phyloP scores from a whole-genome alignment of 2,329 filamentous ascomycete genomes.

The Colletotrichum theobromicola region DNA sequence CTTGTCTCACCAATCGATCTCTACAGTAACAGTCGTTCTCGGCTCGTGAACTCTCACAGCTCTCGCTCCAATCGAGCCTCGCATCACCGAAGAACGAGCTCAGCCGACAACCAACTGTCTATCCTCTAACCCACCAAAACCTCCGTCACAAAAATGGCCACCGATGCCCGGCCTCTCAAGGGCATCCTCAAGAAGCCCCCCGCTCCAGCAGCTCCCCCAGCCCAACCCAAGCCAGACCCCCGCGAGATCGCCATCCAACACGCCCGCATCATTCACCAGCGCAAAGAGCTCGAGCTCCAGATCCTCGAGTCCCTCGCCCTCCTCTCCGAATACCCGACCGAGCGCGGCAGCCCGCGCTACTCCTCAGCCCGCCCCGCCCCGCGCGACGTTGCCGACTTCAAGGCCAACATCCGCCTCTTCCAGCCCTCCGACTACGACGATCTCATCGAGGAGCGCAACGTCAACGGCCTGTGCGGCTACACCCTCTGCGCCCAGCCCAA shows the following conservation, averaged over 20 bases:
- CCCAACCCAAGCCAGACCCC: conserved; percentile 44
- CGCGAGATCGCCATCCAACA: conserved; percentile 78
- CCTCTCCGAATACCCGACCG: conserved; percentile 66
- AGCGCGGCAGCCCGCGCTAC: conserved; percentile 30
- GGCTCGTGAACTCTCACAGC: neutral
- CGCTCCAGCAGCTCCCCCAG: conserved; percentile 41
- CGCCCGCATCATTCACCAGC: conserved; percentile 80
- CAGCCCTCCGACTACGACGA: conserved; percentile 90
- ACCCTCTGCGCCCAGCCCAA: conserved; percentile 74
- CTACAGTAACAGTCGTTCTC: neutral
- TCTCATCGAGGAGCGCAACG: conserved; percentile 87
- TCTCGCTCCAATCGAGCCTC: neutral
- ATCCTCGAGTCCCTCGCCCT: conserved; percentile 76
- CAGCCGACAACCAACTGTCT: neutral
- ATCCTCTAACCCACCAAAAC: neutral
- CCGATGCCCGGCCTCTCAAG: conserved; percentile 46
- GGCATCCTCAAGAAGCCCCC: conserved; percentile 69
- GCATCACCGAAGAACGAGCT: neutral
- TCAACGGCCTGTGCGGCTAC: conserved; percentile 83
- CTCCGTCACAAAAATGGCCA: conserved; percentile 45
- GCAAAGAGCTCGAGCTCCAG: conserved; percentile 76
- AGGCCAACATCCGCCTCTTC: conserved; percentile 71
- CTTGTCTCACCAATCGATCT: neutral
- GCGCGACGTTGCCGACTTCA: conserved; percentile 70
- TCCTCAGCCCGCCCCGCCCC: conserved; percentile 55